phyloP scores from a whole-genome alignment of 192 early-diverging fungal species.

The Backusella tuberculispora region DNA sequence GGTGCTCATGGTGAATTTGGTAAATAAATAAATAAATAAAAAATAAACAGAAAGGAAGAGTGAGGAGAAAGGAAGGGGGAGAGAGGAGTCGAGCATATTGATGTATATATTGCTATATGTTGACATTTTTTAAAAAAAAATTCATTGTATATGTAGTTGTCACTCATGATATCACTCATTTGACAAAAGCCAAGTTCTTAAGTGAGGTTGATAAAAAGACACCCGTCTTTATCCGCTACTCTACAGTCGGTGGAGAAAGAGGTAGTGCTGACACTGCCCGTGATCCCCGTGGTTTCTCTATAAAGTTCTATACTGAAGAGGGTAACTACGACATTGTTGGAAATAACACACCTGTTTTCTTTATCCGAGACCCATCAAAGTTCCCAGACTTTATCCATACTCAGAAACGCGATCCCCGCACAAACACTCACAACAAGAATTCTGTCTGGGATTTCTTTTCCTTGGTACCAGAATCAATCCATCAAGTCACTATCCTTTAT shows the following conservation, averaged over 20 bases:
- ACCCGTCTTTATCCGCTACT: conserved; percentile 80
- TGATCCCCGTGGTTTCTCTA: conserved; percentile 81
- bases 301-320: conserved; percentile 89
- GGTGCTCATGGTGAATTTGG: conserved; percentile 82
- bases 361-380: conserved; percentile 78
- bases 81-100: background rate
- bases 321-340: conserved; percentile 85
- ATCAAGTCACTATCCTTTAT: conserved; percentile 80
- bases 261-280: conserved; percentile 76
- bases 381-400: conserved; percentile 86
- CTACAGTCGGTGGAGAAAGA: conserved; percentile 77
- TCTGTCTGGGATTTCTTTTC: conserved; percentile 84
- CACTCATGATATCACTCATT: conserved; percentile 67
- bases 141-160: conserved; percentile 49
- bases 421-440: conserved; percentile 67
- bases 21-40: conserved; percentile 11
- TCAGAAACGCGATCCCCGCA: conserved; percentile 81
- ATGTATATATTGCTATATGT: background rate
- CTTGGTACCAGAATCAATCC: conserved; percentile 73
- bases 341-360: conserved; percentile 85
- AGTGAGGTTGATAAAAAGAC: conserved; percentile 73
- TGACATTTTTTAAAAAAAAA: background rate
- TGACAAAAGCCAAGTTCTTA: conserved; percentile 78
- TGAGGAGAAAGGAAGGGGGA: background rate
- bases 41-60: conserved; percentile 1